Base-by-base conservation (phyloP, 1,139 yeast species). In the Yamadazyma songkhlaensis region DNA sequence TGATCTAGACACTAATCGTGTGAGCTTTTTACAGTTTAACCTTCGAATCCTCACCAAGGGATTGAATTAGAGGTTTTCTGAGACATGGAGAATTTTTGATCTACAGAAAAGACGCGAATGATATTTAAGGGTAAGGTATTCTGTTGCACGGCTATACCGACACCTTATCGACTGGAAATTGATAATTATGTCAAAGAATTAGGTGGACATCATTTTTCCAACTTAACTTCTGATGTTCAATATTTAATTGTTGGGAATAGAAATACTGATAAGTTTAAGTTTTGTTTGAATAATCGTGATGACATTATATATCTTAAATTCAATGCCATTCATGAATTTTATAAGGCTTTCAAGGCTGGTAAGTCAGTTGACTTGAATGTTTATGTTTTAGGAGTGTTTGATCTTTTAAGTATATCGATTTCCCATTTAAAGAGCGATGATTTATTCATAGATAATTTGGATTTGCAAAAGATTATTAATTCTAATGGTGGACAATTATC, bases 161-260 rank as follows among this genome's bases (percentile, higher is more conserved):
- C 55, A 11, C 45, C 46, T 14, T 51, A 49, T 30, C 54, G 74
- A 31, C 57, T 55, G 32, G 65, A 56, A 15, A 50, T 69, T 28
- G 64, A 67, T 2, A 51, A 55, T 4, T 71, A 72, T 49, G 66
- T 83, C 38, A 59, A 60, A 26, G 60, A 70, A 1, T 70, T 85
- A 69, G 95, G 95, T 1, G 95, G 92, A 0, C 54, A 54, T 6
- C 77, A 76, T 49, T 70, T 71, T 42, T 67, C 71, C 32, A 84
- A 83, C 50, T 64, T 86, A 44, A 80, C 81, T 73, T 74, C 81
- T 36, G 87, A 81, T 54, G 85, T 82, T 7, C 72, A 76, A 36
- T 77, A 76, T 43, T 60, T 87, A 32, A 67, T 87, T 4, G 92
- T 86, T 12, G 95, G 92, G 1, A 72, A 72, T 39, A 57, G 79